phyloP scores from a whole-genome alignment of 2,329 filamentous ascomycete genomes.

The Pseudocercospora vitis region DNA sequence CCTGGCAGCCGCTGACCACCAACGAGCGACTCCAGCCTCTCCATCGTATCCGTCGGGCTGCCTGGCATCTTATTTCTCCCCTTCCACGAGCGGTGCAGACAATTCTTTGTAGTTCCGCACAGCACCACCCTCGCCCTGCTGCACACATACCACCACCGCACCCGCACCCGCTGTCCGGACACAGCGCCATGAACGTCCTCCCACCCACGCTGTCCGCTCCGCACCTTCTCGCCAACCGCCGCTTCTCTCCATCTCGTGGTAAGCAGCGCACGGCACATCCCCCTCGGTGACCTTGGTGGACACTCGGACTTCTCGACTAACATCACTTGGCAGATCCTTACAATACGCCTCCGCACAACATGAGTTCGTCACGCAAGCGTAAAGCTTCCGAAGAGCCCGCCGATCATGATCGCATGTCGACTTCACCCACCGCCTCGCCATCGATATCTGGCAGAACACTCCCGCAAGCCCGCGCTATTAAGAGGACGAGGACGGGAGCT shows the following conservation, averaged over 20 bases:
- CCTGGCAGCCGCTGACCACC: constrained; percentile 2
- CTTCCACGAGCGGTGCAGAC: background rate
- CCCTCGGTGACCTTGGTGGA: constrained; percentile 37
- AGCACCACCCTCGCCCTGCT: too few species aligned
- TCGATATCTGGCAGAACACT: constrained; percentile 69
- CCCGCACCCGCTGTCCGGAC: too few species aligned
- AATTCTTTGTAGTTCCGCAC: too few species aligned
- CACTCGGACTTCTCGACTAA: too few species aligned
- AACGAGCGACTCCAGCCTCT: background rate
- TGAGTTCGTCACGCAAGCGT: constrained; percentile 65
- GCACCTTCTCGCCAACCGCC: constrained; percentile 61
- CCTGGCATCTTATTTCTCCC: background rate
- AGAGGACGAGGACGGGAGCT: constrained; percentile 67
- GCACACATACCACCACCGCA: too few species aligned
- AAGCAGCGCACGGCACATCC: too few species aligned
- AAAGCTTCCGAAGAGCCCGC: constrained; percentile 74
- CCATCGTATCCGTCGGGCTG: background rate
- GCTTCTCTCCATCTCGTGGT: constrained; percentile 62
- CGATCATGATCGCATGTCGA: constrained; percentile 77
- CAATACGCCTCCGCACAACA: constrained; percentile 32
- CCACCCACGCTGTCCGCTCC: constrained; percentile 59
- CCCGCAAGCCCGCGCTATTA: constrained; percentile 58
- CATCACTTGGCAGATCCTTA: too few species aligned
- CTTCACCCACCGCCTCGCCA: constrained; percentile 81
- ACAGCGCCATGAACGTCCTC: constrained; percentile 60